Evolutionary conservation across 2,329 filamentous ascomycete species (phyloP).

Genomic region (Tolypocladium album): DNA sequence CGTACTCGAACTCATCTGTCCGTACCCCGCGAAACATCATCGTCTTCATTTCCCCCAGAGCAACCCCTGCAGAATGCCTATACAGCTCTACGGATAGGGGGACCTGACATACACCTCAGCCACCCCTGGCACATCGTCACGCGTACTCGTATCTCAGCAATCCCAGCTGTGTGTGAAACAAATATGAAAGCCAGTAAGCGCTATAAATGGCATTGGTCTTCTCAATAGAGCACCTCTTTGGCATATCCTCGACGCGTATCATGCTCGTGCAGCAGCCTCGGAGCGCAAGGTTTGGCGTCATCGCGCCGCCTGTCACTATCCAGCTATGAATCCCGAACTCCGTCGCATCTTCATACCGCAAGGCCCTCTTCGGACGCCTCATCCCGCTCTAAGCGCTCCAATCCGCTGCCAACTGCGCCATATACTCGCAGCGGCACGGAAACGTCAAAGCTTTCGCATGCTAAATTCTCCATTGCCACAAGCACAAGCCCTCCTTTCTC

Average conservation of each 20-base stretch:
- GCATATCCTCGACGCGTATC: not conserved
- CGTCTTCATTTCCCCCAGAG: not conserved
- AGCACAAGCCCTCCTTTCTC: slow-evolving; percentile 64
- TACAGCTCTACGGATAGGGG: not conserved
- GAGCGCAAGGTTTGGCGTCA: not conserved
- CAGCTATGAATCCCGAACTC: not conserved
- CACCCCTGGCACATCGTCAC: not conserved
- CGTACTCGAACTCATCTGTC: not conserved
- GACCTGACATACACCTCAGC: not conserved
- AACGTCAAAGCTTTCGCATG: slow-evolving; percentile 86
- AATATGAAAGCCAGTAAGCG: not conserved
- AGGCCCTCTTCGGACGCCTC: slow-evolving; percentile 38
- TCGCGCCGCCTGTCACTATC: not conserved
- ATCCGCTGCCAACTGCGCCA: slow-evolving; percentile 45
- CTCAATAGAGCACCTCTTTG: not conserved
- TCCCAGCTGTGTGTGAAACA: not conserved
- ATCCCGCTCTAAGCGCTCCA: slow-evolving; percentile 45
- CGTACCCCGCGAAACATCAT: not conserved
- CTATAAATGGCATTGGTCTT: not conserved
- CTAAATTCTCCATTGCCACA: slow-evolving; percentile 65
- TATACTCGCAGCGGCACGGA: slow-evolving; percentile 78
- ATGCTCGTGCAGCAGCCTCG: not conserved
- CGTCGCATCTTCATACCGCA: slow-evolving; percentile 18
- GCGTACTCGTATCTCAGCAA: not conserved
- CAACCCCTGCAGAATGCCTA: not conserved